phyloP scores from a whole-genome alignment of 495 filamentous ascomycete genomes.

The Podospora sp. region DNA sequence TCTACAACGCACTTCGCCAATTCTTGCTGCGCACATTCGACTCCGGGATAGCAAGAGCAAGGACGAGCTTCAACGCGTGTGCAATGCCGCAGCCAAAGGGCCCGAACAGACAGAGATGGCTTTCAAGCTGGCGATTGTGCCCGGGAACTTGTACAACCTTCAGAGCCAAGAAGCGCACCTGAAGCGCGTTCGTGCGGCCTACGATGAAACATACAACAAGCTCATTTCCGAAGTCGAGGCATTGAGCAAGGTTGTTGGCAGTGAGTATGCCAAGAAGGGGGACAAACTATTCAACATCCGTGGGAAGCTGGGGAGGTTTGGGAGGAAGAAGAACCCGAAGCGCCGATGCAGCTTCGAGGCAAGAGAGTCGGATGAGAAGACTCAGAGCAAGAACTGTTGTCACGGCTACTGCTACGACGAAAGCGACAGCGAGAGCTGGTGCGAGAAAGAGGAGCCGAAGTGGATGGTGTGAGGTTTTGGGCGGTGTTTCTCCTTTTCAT shows the following conservation, averaged over 20 bases:
- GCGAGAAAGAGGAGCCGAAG: not conserved
- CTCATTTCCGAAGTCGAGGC: slow-evolving; percentile 22
- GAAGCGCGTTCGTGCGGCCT: slow-evolving; percentile 47
- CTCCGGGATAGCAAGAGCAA: not conserved
- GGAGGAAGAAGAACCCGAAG: not conserved
- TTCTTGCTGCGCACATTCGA: slow-evolving; percentile 19
- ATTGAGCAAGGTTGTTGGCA: slow-evolving; percentile 18
- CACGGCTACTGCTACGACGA: too few species aligned
- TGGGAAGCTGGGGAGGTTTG: slow-evolving; percentile 7
- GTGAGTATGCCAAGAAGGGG: slow-evolving; percentile 10
- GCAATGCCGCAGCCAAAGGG: slow-evolving; percentile 6
- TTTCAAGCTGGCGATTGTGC: slow-evolving; percentile 45
- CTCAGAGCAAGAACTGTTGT: not conserved
- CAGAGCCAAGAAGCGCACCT: slow-evolving; percentile 68
- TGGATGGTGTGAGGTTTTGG: not conserved
- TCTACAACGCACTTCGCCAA: slow-evolving; percentile 16
- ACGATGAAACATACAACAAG: slow-evolving; percentile 26
- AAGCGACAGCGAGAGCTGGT: not conserved
- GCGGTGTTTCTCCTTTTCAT: not conserved
- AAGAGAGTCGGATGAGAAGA: not conserved
- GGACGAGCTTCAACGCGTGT: slow-evolving; percentile 9
- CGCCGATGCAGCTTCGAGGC: not conserved
- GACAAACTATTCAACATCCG: not conserved
- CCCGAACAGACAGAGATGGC: slow-evolving; percentile 20
- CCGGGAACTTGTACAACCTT: slow-evolving; percentile 76